Conservation (phyloP, 768 basidiomycete genomes). For the Fibroporia radiculosa region DNA sequence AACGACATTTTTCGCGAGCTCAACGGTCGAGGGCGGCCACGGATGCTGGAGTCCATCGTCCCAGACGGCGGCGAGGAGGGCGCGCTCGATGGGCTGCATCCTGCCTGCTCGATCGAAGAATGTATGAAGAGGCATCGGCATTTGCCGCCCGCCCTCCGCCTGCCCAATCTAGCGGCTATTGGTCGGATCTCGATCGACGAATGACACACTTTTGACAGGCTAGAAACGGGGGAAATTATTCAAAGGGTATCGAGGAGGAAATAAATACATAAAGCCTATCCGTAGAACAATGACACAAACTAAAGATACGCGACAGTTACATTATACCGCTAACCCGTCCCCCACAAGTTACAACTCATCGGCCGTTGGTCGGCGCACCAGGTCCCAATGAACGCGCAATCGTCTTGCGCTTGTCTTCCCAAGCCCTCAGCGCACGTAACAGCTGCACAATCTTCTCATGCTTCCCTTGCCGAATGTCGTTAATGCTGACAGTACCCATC, state of each 20-base stretch:
- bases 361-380: conserved; percentile 5
- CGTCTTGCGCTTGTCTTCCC: conserved; percentile 70
- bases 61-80: conserved; percentile 48
- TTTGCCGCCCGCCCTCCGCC: no score
- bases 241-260: no score
- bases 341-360: not conserved
- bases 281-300: no score
- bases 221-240: no score
- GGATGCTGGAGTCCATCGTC: conserved; percentile 9
- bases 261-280: no score
- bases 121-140: no score
- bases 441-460: conserved; percentile 76
- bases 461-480: conserved; percentile 81
- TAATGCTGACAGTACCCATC: conserved; percentile 89
- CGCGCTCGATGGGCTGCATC: conserved; percentile 37
- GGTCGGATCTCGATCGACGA: no score
- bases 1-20: conserved; percentile 48
- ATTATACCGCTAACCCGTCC: conserved; percentile 4
- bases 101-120: no score
- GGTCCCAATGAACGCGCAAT: conserved; percentile 46
- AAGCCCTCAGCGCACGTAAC: conserved; percentile 63
- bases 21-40: conserved; percentile 15
- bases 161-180: no score
- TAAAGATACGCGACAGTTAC: conserved; percentile 3
- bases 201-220: no score